These are phyloP conservation scores for Calonectria leucothoes DNA, from an alignment of 2,329 filamentous ascomycete species.

Conservation along the genomic window DNA sequence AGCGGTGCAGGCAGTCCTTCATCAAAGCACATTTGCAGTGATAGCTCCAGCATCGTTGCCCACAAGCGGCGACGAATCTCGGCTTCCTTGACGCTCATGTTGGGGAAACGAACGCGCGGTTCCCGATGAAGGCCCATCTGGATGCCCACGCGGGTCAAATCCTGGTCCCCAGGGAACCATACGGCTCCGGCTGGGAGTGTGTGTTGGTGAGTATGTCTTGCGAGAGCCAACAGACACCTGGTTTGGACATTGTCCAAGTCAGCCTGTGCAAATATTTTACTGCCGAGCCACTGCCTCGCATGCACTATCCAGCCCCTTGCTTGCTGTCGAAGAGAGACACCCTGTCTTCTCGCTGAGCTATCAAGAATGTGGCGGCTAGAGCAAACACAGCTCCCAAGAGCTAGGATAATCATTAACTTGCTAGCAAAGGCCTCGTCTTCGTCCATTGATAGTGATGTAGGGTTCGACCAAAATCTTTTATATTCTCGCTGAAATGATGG, in stretches of 20 bases:
- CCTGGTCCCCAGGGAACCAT: conserved; percentile 17
- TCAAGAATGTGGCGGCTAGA: conserved; percentile 9
- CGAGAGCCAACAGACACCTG: conserved; percentile 45
- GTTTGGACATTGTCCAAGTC: conserved; percentile 38
- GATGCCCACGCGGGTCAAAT: conserved; percentile 54
- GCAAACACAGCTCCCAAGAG: conserved; percentile 56
- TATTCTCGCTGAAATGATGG: conserved; percentile 64
- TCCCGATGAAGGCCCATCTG: conserved; percentile 64
- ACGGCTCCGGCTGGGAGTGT: background rate
- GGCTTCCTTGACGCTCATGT: conserved; percentile 51
- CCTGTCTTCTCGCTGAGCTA: conserved; percentile 17
- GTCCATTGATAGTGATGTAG: conserved; percentile 52
- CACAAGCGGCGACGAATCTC: conserved; percentile 62
- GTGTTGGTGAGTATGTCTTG: conserved; percentile 34
- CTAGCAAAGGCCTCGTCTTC: conserved; percentile 37
- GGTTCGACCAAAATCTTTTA: conserved; percentile 50
- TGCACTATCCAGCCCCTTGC: conserved; percentile 37
- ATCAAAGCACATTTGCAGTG: conserved; percentile 56
- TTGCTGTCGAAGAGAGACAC: conserved; percentile 35
- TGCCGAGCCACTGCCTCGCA: conserved; percentile 35
- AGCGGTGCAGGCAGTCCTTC: conserved; percentile 58
- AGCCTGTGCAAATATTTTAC: conserved; percentile 11
- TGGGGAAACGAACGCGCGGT: conserved; percentile 52
- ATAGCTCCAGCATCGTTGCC: conserved; percentile 60
- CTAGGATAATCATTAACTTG: conserved; percentile 64